phyloP scores from a whole-genome alignment of 352 stramenopile species.

The Phytophthora agathidicida region DNA sequence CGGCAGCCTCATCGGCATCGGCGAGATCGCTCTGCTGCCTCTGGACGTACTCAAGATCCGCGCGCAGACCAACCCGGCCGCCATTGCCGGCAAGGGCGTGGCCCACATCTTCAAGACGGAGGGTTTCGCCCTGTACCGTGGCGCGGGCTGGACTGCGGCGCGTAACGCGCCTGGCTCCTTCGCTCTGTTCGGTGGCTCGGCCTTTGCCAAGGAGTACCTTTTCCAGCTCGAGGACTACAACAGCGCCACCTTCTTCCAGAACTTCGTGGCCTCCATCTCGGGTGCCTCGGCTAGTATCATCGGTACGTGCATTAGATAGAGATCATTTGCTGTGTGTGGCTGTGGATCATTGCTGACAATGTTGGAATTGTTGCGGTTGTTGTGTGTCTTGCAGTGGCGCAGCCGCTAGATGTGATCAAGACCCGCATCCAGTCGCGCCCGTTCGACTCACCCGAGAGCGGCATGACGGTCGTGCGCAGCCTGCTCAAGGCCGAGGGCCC shows the following conservation, averaged over 20 bases:
- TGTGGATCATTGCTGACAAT: conserved; percentile 3
- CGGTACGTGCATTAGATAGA: conserved; percentile 52
- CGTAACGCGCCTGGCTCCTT: conserved; percentile 96
- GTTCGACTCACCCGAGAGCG: conserved; percentile 94
- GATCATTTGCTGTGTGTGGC: no score
- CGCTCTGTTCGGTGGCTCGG: conserved; percentile 94
- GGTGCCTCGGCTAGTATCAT: conserved; percentile 86
- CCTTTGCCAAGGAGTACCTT: conserved; percentile 89
- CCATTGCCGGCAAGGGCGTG: conserved; percentile 91
- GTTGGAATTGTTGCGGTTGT: not conserved
- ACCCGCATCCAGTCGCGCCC: conserved; percentile 93
- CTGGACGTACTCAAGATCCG: conserved; percentile 98
- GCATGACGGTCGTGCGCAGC: conserved; percentile 91
- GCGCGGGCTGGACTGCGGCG: conserved; percentile 91
- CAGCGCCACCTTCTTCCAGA: conserved; percentile 92
- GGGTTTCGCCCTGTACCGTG: conserved; percentile 92
- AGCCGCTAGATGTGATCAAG: conserved; percentile 96
- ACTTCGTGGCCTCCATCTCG: conserved; percentile 88
- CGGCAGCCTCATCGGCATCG: conserved; percentile 94
- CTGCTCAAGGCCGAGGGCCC: conserved; percentile 93
- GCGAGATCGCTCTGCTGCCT: conserved; percentile 94
- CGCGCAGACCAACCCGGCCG: conserved; percentile 94
- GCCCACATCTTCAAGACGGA: conserved; percentile 94
- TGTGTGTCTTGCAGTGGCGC: conserved; percentile 67
- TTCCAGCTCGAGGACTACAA: conserved; percentile 92